Percentiles rank a stretch among this genome's conserved stretches.
These are phyloP conservation scores for Microthlaspi erraticum DNA, from an alignment of 345 rosid genomes.

Conservation along the genomic window DNA sequence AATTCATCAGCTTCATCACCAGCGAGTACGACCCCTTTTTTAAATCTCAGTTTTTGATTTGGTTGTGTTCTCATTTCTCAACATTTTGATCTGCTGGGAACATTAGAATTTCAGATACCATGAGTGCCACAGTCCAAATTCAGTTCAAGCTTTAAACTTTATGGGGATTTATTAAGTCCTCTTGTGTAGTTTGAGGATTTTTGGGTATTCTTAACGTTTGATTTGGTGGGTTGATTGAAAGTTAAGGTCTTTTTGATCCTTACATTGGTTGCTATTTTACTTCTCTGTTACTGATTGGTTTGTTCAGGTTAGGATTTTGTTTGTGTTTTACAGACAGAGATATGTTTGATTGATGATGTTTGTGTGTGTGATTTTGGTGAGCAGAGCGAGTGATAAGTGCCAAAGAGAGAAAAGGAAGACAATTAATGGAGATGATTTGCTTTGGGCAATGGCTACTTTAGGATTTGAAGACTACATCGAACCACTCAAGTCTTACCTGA, in stretches of 20 bases:
- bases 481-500: slow-evolving; percentile 78
- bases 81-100: not conserved
- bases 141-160: slow-evolving; percentile 12
- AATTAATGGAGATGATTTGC: slow-evolving; percentile 92
- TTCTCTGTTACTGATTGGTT: slow-evolving; percentile 9
- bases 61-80: not conserved
- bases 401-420: slow-evolving; percentile 99
- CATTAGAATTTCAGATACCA: not conserved
- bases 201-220: slow-evolving; percentile 11
- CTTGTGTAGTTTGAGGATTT: slow-evolving; percentile 9
- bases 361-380: slow-evolving; percentile 19
- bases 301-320: not conserved
- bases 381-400: slow-evolving; percentile 97
- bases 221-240: slow-evolving; percentile 14
- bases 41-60: not conserved
- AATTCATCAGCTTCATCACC: slow-evolving; percentile 95
- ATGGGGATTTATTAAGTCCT: not conserved
- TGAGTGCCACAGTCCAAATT: not conserved
- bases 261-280: not conserved
- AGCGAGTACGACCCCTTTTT: slow-evolving; percentile 70
- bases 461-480: slow-evolving; percentile 98
- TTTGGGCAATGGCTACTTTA: slow-evolving; percentile 96
- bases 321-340: not conserved
- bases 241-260: not conserved
- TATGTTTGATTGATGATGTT: slow-evolving; percentile 16